Evolutionary conservation across 768 basidiomycete species (phyloP).

Genomic region (Paxillus involutus): DNA sequence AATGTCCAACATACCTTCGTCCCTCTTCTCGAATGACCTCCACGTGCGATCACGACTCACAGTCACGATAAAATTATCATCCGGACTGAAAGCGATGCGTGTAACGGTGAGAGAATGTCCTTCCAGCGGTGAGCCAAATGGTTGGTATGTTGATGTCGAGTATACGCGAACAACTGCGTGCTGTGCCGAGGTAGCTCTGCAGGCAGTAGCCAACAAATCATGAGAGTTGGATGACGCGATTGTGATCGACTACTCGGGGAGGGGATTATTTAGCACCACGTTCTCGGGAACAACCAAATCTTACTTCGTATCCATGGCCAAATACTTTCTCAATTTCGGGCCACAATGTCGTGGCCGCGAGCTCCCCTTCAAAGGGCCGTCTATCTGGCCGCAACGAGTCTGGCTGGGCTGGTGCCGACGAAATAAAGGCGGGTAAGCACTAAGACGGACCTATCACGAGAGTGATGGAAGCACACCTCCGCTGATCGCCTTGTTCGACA

Average conservation of each 20-base stretch:
- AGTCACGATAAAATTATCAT: conserved; percentile 76
- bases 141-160: conserved; percentile 68
- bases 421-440: neutral
- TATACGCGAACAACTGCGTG: conserved; percentile 89
- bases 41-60: conserved; percentile 93
- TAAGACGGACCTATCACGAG: neutral
- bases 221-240: conserved; percentile 73
- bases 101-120: conserved; percentile 93
- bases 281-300: conserved; percentile 9
- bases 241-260: conserved; percentile 63
- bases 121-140: conserved; percentile 66
- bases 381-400: conserved; percentile 22
- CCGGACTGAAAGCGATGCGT: conserved; percentile 83
- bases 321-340: conserved; percentile 97
- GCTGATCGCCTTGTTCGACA: conserved; percentile 90
- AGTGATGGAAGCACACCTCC: conserved; percentile 47
- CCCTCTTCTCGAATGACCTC: conserved; percentile 67
- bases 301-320: conserved; percentile 95
- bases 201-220: conserved; percentile 80
- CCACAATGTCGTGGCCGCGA: conserved; percentile 88
- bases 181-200: conserved; percentile 83
- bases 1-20: conserved; percentile 34
- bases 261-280: neutral
- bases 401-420: conserved; percentile 15
- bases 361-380: conserved; percentile 88